These are phyloP conservation scores for Didymella keratinophila DNA, from an alignment of 2,329 filamentous ascomycete genomes.

Conservation along the genomic window DNA sequence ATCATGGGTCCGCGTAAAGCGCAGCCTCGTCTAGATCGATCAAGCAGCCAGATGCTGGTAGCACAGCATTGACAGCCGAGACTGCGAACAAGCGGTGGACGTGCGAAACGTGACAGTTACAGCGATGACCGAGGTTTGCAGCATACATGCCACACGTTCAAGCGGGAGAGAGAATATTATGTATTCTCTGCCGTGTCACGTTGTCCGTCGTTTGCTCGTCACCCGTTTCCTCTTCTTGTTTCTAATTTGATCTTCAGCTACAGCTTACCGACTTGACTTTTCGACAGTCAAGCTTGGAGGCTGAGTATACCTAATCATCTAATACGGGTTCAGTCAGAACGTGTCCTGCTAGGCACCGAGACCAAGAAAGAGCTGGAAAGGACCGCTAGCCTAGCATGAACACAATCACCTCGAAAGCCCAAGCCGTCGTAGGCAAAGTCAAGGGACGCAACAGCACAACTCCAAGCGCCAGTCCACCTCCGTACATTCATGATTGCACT, in stretches of 20 bases:
- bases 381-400: slow-evolving; percentile 20
- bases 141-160: slow-evolving; percentile 27
- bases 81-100: slow-evolving; percentile 21
- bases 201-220: slow-evolving; percentile 17
- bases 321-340: slow-evolving; percentile 7
- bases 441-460: slow-evolving; percentile 20
- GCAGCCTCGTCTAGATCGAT: slow-evolving; percentile 22
- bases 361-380: slow-evolving; percentile 1
- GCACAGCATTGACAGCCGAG: slow-evolving; percentile 44
- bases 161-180: slow-evolving; percentile 25
- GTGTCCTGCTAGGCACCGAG: not conserved
- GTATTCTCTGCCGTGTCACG: slow-evolving; percentile 26
- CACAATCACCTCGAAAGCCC: slow-evolving; percentile 19
- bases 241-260: slow-evolving; percentile 16
- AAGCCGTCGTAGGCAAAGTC: slow-evolving; percentile 23
- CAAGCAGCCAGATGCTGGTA: slow-evolving; percentile 34
- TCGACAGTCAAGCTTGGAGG: slow-evolving; percentile 12
- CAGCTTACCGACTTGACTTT: slow-evolving; percentile 20
- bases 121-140: slow-evolving; percentile 31
- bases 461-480: slow-evolving; percentile 20
- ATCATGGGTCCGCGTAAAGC: slow-evolving; percentile 34
- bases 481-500: slow-evolving; percentile 1
- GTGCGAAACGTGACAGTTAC: slow-evolving; percentile 36
- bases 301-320: slow-evolving; percentile 13
- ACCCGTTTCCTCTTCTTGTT: slow-evolving; percentile 18